Conservation (phyloP, 139 green algal species). For the Zygnema cylindricum region DNA sequence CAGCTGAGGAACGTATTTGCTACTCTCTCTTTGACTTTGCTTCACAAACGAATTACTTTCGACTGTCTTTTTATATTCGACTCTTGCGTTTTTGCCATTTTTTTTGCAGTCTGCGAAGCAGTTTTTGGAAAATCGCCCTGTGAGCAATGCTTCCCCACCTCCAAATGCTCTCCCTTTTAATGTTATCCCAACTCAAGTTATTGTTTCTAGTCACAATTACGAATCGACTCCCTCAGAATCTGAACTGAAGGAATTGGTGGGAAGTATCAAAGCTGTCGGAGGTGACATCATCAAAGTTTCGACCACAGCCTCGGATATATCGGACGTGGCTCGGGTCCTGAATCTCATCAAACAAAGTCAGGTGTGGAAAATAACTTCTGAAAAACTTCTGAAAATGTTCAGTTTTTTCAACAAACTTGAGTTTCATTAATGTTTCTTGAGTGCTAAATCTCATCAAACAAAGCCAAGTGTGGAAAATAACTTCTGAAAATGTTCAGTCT, state of each 20-base stretch:
- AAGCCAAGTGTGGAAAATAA: no score
- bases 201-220: slow-evolving; percentile 95
- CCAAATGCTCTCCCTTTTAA: not conserved
- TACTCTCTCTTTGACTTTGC: no score
- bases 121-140: not conserved
- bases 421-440: slow-evolving; percentile 70
- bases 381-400: no score
- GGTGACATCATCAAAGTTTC: slow-evolving; percentile 94
- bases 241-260: slow-evolving; percentile 72
- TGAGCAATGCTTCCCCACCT: not conserved
- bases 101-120: not conserved
- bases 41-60: no score
- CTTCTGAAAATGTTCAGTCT: no score
- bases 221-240: slow-evolving; percentile 72
- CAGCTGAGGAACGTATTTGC: no score
- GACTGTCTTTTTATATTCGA: no score
- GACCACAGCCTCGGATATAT: slow-evolving; percentile 84
- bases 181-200: slow-evolving; percentile 79
- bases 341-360: slow-evolving; percentile 44
- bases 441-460: slow-evolving; percentile 81
- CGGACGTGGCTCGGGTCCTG: slow-evolving; percentile 78
- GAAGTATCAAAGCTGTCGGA: slow-evolving; percentile 71
- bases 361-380: slow-evolving; percentile 22
- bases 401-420: no score
- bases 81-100: not conserved